Evolutionary conservation across 2,329 filamentous ascomycete genomes (phyloP), one percentile per base, ranked within the genome.

Genomic region (Dactylellina drechsleri): DNA sequence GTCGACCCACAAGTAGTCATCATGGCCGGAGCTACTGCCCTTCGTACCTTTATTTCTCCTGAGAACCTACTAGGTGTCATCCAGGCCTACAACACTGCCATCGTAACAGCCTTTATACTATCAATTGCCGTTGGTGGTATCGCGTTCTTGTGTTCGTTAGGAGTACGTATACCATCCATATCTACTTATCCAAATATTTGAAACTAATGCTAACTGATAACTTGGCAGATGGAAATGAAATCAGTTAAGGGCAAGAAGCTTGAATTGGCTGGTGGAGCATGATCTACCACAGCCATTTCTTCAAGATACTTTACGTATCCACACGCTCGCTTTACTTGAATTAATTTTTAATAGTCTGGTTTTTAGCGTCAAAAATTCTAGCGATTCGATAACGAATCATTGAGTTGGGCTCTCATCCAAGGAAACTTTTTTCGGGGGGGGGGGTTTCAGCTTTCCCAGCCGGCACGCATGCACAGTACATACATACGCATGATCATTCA

Each of bases 21-120:
- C 18, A 73, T 76, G 5, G 82, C 81, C 3, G 85, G 85, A 12
- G 84, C 84, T 2, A 83, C 83, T 0, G 80, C 82, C 53, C 79
- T 86, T 77, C 79, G 81, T 56, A 62, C 81, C 4, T 78, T 83
- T 15, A 80, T 83, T 4, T 78, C 82, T 1, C 72, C 79, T 4
- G 77, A 77, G 2, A 79, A 83, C 20, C 74, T 85, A 3, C 49
- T 53, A 4, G 67, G 67, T 12, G 74, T 76, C 10, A 64, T 76
- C 26, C 8, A 60, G 7, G 61, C 74, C 15, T 76, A 73, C 20
- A 72, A 73, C 40, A 60, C 43, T 12, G 67, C 61, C 18, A 76
- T 76, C 7, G 49, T 54, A 2, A 76, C 71, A 12, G 62, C 57
- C 52, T 75, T 75, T 40, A 68, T 75, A n/a, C 53, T 68, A 49